Conservation (phyloP, 1,139 yeast species). For the Pneumocystis canis region DNA sequence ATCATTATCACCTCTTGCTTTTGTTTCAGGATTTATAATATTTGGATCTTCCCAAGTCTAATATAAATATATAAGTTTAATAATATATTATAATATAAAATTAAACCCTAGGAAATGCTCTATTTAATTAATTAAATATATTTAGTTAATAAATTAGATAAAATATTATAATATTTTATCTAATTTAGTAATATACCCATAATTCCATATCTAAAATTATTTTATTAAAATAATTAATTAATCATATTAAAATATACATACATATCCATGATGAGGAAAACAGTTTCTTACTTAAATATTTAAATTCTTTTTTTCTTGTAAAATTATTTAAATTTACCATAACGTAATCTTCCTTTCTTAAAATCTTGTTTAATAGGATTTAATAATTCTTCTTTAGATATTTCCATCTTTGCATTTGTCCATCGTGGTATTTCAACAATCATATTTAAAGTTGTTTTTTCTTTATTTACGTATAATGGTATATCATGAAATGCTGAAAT, state of each 20-base stretch:
- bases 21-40: conserved; percentile 31
- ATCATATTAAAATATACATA: conserved; percentile 34
- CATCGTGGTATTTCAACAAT: conserved; percentile 80
- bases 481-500: conserved; percentile 82
- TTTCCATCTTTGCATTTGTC: conserved; percentile 20
- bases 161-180: too few relatives aligned
- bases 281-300: conserved; percentile 54
- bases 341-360: conserved; percentile 65
- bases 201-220: background rate
- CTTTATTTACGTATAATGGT: conserved; percentile 56
- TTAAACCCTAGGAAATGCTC: conserved; percentile 58
- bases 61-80: background rate
- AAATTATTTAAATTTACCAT: background rate
- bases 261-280: conserved; percentile 92
- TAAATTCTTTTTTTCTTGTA: background rate
- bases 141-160: too few relatives aligned
- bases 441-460: conserved; percentile 60
- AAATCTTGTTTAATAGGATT: conserved; percentile 92
- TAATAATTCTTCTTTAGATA: conserved; percentile 53
- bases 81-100: background rate
- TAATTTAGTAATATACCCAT: too few relatives aligned
- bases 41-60: conserved; percentile 77
- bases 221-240: background rate
- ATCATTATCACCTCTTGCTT: conserved; percentile 78
- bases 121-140: conserved; percentile 25